Evolutionary conservation across 148 eudicot genomes (phyloP).

Genomic region (Bassia scoparia): DNA sequence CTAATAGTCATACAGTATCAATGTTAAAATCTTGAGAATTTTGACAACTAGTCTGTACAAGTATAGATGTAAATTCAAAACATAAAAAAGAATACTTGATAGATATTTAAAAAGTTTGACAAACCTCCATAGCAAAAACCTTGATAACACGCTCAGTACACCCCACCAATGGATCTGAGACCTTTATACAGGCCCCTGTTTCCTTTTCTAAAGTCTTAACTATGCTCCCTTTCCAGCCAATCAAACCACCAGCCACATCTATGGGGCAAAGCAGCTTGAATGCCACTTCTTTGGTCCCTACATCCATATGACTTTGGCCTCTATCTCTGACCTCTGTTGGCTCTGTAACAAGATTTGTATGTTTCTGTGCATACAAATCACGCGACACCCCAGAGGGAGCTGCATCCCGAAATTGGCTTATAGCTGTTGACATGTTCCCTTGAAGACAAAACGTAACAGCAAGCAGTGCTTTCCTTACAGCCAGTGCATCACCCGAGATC

Average conservation of each 20-base stretch:
- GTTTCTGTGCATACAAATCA: constrained; percentile 6
- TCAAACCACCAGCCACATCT: constrained; percentile 11
- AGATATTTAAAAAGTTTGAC: neutral
- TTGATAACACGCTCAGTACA: constrained; percentile 14
- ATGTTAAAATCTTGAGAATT: neutral
- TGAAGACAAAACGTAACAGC: constrained; percentile 22
- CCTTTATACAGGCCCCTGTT: constrained; percentile 20
- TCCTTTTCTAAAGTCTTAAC: constrained; percentile 12
- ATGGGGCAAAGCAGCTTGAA: constrained; percentile 20
- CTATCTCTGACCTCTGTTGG: neutral
- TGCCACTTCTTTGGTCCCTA: constrained; percentile 18
- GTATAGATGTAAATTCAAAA: neutral
- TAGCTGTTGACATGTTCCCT: constrained; percentile 4
- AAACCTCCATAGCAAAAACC: constrained; percentile 26
- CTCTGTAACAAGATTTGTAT: neutral
- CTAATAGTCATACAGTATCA: neutral
- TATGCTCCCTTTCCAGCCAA: constrained; percentile 14
- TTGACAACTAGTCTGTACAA: no score
- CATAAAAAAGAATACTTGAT: neutral
- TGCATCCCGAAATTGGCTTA: neutral
- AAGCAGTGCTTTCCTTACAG: constrained; percentile 22
- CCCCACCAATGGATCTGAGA: constrained; percentile 9
- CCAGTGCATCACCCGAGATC: constrained; percentile 20
- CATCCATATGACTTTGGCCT: neutral
- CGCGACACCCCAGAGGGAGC: neutral